Percentiles rank a stretch among this genome's conserved stretches.
These are phyloP conservation scores for Microcos paniculata DNA, from an alignment of 345 rosid species.

Conservation along the genomic window DNA sequence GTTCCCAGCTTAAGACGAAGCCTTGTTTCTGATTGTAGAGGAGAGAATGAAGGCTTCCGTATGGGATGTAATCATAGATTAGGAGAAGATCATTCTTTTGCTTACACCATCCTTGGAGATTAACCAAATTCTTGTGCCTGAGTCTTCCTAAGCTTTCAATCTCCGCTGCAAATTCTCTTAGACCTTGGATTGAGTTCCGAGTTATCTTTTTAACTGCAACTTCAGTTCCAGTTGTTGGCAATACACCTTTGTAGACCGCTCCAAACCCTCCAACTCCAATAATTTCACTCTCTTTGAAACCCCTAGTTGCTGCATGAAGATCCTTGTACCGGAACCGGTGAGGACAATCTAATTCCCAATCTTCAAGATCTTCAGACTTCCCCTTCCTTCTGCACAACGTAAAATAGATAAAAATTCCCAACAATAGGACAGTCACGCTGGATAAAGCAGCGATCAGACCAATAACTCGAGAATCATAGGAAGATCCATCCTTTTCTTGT, in stretches of 20 bases:
- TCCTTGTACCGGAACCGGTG: constrained; percentile 62
- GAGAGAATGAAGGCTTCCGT: constrained; percentile 64
- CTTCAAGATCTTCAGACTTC: constrained; percentile 43
- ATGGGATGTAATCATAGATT: constrained; percentile 64
- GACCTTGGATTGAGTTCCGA: constrained; percentile 59
- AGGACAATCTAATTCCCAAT: constrained; percentile 73
- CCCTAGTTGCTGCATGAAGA: constrained; percentile 53
- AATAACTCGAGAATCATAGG: constrained; percentile 21
- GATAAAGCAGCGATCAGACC: constrained; percentile 40
- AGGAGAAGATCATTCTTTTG: constrained; percentile 56
- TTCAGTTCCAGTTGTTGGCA: constrained; percentile 35
- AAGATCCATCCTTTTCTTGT: constrained; percentile 9
- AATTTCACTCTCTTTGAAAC: constrained; percentile 57
- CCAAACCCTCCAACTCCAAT: constrained; percentile 85
- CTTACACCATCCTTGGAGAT: constrained; percentile 81
- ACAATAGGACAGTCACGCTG: constrained; percentile 14
- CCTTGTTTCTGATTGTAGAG: constrained; percentile 29
- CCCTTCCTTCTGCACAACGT: constrained; percentile 11
- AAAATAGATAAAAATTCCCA: constrained; percentile 31
- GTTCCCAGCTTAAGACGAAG: constrained; percentile 54
- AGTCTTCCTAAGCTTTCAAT: constrained; percentile 68
- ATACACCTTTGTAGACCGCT: constrained; percentile 54
- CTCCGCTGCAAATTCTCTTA: constrained; percentile 74
- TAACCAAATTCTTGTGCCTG: constrained; percentile 63
- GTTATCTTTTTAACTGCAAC: constrained; percentile 71